Evolutionary conservation across 192 early-diverging fungal genomes (phyloP).

Genomic region (Coemansia brasiliensis): DNA sequence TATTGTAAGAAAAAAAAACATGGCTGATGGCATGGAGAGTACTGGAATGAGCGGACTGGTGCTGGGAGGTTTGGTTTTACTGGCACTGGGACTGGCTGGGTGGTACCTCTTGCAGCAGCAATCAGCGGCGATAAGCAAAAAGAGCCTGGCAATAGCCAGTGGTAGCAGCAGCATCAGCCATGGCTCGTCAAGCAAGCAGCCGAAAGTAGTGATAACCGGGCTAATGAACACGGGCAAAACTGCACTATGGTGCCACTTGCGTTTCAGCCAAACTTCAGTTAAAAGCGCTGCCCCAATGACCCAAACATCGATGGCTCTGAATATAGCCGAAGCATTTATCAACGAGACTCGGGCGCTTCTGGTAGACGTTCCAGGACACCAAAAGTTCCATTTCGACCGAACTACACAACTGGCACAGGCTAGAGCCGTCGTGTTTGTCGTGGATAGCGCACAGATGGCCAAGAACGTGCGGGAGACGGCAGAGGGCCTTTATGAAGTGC

Average conservation of each 20-base stretch:
- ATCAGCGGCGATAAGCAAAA: constrained; percentile 41
- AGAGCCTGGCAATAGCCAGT: constrained; percentile 29
- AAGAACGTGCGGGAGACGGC: constrained; percentile 61
- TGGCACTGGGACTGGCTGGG: neutral
- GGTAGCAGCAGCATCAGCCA: constrained; percentile 14
- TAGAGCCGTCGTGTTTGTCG: constrained; percentile 72
- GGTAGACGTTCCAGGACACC: constrained; percentile 89
- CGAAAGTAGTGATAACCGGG: constrained; percentile 34
- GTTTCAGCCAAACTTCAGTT: constrained; percentile 16
- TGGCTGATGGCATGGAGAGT: neutral
- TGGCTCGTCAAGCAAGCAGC: constrained; percentile 9
- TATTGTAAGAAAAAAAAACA: neutral
- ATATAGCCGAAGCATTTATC: constrained; percentile 20
- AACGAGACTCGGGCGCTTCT: constrained; percentile 40
- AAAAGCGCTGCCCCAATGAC: constrained; percentile 23
- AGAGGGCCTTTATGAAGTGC: constrained; percentile 81
- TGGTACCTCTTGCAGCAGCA: constrained; percentile 38
- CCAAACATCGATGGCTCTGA: constrained; percentile 45
- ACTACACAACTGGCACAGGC: constrained; percentile 69
- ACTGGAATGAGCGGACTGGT: constrained; percentile 1
- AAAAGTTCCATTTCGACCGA: constrained; percentile 73
- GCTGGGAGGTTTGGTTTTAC: neutral
- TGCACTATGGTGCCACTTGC: constrained; percentile 40
- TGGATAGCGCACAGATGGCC: constrained; percentile 68
- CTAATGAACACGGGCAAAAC: constrained; percentile 42